phyloP scores from a whole-genome alignment of 306 rosid genomes.

The Vigna trinervia region DNA sequence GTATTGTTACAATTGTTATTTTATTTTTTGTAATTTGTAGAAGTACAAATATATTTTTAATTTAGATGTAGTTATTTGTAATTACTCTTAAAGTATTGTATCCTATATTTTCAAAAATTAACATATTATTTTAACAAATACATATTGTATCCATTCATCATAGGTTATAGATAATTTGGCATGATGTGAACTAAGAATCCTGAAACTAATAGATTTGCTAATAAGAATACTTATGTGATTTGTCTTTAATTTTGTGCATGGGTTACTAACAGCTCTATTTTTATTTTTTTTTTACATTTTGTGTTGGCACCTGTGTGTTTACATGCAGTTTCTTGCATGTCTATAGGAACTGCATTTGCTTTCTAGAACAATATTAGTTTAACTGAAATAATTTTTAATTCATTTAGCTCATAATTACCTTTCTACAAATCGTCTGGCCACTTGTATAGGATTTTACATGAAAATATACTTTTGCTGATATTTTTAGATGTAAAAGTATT shows the following conservation, averaged over 20 bases:
- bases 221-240: neutral
- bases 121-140: neutral
- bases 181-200: conserved; percentile 2
- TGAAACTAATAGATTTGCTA: conserved; percentile 1
- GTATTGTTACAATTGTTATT: too few relatives aligned
- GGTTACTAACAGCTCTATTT: neutral
- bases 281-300: neutral
- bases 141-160: neutral
- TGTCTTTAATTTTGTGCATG: neutral
- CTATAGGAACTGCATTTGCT: conserved; percentile 20
- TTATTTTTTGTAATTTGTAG: neutral
- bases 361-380: conserved; percentile 14
- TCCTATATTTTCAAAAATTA: neutral
- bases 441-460: neutral
- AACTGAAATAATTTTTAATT: conserved; percentile 16
- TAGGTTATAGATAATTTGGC: conserved; percentile 15
- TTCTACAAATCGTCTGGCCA: neutral
- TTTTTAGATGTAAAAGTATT: conserved; percentile 3
- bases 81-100: neutral
- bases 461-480: conserved; percentile 19
- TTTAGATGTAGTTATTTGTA: too few relatives aligned
- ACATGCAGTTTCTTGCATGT: conserved; percentile 21
- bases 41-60: neutral
- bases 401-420: neutral
- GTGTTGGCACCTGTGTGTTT: conserved; percentile 5